Evolutionary conservation across 2,329 filamentous ascomycete species (phyloP), one percentile per base, ranked within the genome.

Genomic region (Pleoardoris graminearum): DNA sequence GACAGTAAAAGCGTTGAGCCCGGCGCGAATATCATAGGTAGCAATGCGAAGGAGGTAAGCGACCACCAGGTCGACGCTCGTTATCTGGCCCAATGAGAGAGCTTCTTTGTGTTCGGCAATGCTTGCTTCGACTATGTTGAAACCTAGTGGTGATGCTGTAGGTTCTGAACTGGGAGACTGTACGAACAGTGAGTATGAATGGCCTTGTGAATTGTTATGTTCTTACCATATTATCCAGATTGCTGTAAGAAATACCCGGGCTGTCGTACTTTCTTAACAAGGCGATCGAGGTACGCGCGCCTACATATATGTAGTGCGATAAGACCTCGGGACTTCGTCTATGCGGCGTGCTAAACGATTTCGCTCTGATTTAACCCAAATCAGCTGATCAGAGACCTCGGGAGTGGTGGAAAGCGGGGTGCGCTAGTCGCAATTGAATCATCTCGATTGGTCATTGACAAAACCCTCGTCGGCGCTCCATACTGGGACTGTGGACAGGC

Each of bases 11-110:
- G 79, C 75, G 53, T 80, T 81, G 2, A 82, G 29, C 2, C 54
- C 57, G 3, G 68, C 70, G n/a, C 72, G 63, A 25, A 70, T 70
- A 55, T 82, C 80, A 60, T 79, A 81, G 2, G 59, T 63, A 33
- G 71, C 73, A 51, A 82, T 80, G 6, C 80, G 77, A 32, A 69
- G 75, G 3, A 82, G 69, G 58, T 81, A 79, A 37, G 70, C 70
- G 7, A 76, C 68, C 5, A 76, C 73, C 2, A 82, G 62, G 16
- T 78, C 77, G 35, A 80, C 77, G 48, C 75, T 77, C 14, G 75
- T 79, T 25, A 76, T 62, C 11, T 56, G 50, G 27, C 77, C 74
- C 4, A 66, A 61, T 12, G 65, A 58, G 10, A 82, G 71, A 17
- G 78, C 79, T 37, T 67, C 39, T 42, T 73, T 67, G 1, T 82